Base-by-base conservation (phyloP, 768 basidiomycete species). In the Trametes sanguinea region DNA sequence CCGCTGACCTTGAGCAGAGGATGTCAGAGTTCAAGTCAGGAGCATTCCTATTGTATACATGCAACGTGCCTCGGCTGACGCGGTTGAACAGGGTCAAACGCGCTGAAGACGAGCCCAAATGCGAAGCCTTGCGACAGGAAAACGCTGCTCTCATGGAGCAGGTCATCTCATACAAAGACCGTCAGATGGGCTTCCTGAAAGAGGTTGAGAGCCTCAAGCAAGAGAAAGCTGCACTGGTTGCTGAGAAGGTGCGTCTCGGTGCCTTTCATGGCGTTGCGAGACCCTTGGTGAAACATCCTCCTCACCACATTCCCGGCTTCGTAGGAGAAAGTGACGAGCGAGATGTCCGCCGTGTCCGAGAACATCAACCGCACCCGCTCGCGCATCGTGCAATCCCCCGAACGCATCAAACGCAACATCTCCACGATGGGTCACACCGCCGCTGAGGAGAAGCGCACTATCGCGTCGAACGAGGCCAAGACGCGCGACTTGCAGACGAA, bases 341-440 rank as follows among this genome's bases (percentile, higher is more conserved):
- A 92, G 52, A 80, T 87, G 9, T 77, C 82, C 6, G 78, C 80
- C 46, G 76, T 87, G 27, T 76, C 81, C 44, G 87, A 90, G 59
- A 77, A 80, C 47, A 86, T 92, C 64, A 75, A 77, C 11, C 84
- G 87, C 45, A 86, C 86, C 0, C 81, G 85, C 52, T 78, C 85
- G 32, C 85, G 94, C 30, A 89, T 97, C 64, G 94, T 97, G 3
- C 92, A 94, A 72, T 94, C 92, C 0, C 95, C 95, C 0, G 95
- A 96, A 50, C 83, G 94, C 47, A 89, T 96, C 66, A 90, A 88
- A 71, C 85, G 87, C 53, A 90, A 85, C 45, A 96, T 96, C 67
- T 75, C 81, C 10, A 79, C 84, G n/a, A 93, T 96, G 89, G 81
- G 83, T 2, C 71, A 76, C 6, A 85, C 83, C 0, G 85, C 85